phyloP scores from a whole-genome alignment of 2,329 filamentous ascomycete species.

The Ophiosphaerella narmari region DNA sequence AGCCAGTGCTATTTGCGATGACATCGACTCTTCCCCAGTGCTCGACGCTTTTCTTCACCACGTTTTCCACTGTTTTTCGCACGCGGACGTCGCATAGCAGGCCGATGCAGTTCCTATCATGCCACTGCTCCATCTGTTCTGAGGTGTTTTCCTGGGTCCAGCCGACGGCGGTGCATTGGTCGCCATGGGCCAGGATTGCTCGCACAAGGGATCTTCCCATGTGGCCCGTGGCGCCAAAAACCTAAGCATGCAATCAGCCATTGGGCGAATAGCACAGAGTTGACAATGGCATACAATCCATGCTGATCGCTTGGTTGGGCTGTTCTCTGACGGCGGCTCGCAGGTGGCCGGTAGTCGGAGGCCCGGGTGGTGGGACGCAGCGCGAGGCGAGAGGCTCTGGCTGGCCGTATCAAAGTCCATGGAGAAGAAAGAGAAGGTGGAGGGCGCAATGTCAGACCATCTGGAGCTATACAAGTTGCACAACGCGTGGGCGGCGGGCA shows the following conservation, averaged over 20 bases:
- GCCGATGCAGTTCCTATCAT: constrained; percentile 70
- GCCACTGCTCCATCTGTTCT: constrained; percentile 72
- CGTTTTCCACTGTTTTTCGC: constrained; percentile 73
- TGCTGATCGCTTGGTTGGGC: constrained; percentile 74
- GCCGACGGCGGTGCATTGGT: constrained; percentile 85
- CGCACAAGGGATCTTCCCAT: constrained; percentile 92
- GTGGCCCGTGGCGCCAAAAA: constrained; percentile 96
- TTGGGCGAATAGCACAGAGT: background rate
- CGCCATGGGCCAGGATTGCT: constrained; percentile 76
- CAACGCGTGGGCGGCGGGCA: constrained; percentile 22
- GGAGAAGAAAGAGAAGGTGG: constrained; percentile 6
- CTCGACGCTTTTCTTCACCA: constrained; percentile 70
- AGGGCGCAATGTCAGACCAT: constrained; percentile 11
- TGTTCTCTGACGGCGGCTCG: constrained; percentile 75
- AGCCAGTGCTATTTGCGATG: constrained; percentile 88
- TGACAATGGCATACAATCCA: constrained; percentile 73
- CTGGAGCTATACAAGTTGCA: constrained; percentile 12
- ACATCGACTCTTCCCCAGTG: constrained; percentile 84
- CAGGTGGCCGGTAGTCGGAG: constrained; percentile 79
- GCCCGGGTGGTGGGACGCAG: constrained; percentile 44
- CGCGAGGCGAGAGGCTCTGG: constrained; percentile 44
- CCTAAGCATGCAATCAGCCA: constrained; percentile 44
- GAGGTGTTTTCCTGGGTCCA: constrained; percentile 76
- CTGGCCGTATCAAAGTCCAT: constrained; percentile 45
- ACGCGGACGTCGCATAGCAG: constrained; percentile 90